Base-by-base conservation (phyloP, 352 stramenopile species). In the Phytophthora hybrid region DNA sequence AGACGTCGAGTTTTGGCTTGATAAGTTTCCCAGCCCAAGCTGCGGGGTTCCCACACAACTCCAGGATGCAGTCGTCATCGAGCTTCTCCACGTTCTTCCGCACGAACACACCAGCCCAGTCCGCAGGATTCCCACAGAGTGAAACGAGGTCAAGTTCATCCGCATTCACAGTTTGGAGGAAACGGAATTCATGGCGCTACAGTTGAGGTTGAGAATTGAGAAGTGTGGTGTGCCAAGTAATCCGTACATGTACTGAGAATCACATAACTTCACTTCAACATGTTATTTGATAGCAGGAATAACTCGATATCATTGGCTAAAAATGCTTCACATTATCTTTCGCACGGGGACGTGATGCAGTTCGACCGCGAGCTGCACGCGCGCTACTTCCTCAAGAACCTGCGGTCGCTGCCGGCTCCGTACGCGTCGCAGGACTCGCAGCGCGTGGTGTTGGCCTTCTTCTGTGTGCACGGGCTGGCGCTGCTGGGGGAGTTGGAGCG, bases 371-470 rank as follows among this genome's bases (percentile, higher is more conserved):
- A 95, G 78, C 79, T 93, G 55, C 90, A 97, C 72, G 70, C 69
- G 53, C 79, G 85, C 61, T 97, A 93, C 79, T 97, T 96, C 76
- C 85, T 95, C 53, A 85, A 87, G 58, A 85, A 96, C 73, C 69
- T 97, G 60, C 84, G 79, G 37, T 78, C 76, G 53, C 78, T 97
- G 49, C 89, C 90, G 44, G 71, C 72, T 47, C 83, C 88, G 39
- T 97, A 96, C 73, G 81, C 86, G 53, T 85, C 87, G 46, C 90
- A 96, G 74, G 90, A 97, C 76, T 84, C 79, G 58, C 82, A 96
- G 67, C 89, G 90, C 58, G 82, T 96, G 53, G 89, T 97, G 34
- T 62, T 96, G 65, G 87, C 88, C 31, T 97, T 93, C 80, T 97
- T 97, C 67, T 96, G 90, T 41, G 69, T 97, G 26, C 88, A 95